These are phyloP conservation scores for Agroathelia rolfsii DNA, from an alignment of 1,284 basidiomycete species.

Conservation along the genomic window DNA sequence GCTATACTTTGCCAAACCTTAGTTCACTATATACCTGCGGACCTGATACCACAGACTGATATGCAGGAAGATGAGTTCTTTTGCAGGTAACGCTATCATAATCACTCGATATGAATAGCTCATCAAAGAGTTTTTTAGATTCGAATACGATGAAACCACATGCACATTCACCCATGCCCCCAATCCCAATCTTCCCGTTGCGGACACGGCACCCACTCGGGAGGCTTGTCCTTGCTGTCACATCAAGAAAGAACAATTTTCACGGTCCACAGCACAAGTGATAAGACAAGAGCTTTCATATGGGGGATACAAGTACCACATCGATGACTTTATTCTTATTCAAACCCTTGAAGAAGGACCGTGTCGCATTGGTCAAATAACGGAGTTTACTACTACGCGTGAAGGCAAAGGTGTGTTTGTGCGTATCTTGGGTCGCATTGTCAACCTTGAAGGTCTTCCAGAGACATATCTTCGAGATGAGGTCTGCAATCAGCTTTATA, in stretches of 20 bases:
- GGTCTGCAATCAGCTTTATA: slow-evolving; percentile 19
- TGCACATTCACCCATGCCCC: slow-evolving; percentile 12
- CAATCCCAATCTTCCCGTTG: too few relatives aligned
- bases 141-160: slow-evolving; percentile 14
- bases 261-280: too few relatives aligned
- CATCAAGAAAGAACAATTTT: too few relatives aligned
- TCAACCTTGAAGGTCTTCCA: slow-evolving; percentile 20
- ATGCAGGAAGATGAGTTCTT: slow-evolving; percentile 36
- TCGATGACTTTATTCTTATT: slow-evolving; percentile 46
- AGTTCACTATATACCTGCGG: slow-evolving; percentile 32
- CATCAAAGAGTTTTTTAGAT: slow-evolving; percentile 13
- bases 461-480: slow-evolving; percentile 25
- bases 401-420: too few relatives aligned
- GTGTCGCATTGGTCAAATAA: slow-evolving; percentile 28
- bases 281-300: too few relatives aligned
- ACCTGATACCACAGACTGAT: slow-evolving; percentile 12
- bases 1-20: slow-evolving; percentile 34
- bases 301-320: slow-evolving; percentile 40
- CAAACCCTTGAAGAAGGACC: slow-evolving; percentile 23
- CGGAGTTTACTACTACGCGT: too few relatives aligned
- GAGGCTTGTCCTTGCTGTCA: too few relatives aligned
- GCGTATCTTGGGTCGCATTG: slow-evolving; percentile 25
- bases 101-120: not conserved
- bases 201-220: too few relatives aligned
- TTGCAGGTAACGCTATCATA: slow-evolving; percentile 34